These are phyloP conservation scores for Boeremia exigua DNA, from an alignment of 2,329 filamentous ascomycete genomes.

Conservation along the genomic window DNA sequence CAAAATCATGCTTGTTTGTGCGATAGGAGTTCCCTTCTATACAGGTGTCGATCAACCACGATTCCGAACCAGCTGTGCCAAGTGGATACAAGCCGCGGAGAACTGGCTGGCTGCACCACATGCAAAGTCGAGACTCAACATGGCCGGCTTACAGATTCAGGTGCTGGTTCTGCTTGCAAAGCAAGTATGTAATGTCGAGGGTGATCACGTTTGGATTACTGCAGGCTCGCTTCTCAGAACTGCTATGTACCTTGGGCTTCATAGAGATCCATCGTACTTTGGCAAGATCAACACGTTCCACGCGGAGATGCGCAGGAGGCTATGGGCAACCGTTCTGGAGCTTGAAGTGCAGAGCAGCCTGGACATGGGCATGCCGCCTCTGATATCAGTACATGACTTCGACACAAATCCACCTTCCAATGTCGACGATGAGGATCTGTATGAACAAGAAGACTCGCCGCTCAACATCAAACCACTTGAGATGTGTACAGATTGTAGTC, in stretches of 20 bases:
- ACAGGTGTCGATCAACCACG: conserved; percentile 56
- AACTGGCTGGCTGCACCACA: conserved; percentile 61
- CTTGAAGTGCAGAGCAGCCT: conserved; percentile 47
- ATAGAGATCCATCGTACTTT: conserved; percentile 49
- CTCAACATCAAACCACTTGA: conserved; percentile 27
- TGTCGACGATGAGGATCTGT: conserved; percentile 50
- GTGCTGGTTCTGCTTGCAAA: conserved; percentile 48
- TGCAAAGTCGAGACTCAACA: conserved; percentile 59
- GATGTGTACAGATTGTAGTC: conserved; percentile 45
- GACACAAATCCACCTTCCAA: conserved; percentile 49
- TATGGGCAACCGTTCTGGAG: conserved; percentile 45
- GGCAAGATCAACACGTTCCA: conserved; percentile 44
- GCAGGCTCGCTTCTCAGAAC: conserved; percentile 47
- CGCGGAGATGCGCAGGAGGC: conserved; percentile 47
- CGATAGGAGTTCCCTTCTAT: conserved; percentile 55
- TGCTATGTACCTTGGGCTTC: conserved; percentile 51
- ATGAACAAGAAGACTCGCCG: conserved; percentile 32
- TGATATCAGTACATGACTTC: conserved; percentile 47
- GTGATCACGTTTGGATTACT: conserved; percentile 48
- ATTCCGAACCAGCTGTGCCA: conserved; percentile 39
- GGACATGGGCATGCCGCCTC: conserved; percentile 46
- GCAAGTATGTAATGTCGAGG: conserved; percentile 44
- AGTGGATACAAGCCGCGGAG: conserved; percentile 65
- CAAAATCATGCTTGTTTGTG: conserved; percentile 54
- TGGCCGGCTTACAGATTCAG: conserved; percentile 58